phyloP scores from a whole-genome alignment of 164 flowering plant species.

The Platanus orientalis region DNA sequence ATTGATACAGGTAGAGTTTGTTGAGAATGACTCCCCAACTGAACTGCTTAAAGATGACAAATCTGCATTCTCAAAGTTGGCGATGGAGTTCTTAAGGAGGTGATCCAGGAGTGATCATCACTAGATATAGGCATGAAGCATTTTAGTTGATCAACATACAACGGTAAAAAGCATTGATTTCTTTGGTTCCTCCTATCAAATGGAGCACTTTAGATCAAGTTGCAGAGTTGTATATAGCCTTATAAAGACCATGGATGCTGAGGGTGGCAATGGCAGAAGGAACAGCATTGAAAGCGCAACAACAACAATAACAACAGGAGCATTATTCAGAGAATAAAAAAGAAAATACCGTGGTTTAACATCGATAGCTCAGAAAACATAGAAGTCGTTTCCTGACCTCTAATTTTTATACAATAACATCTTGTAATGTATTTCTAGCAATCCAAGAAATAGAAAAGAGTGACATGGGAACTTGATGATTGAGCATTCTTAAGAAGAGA shows the following conservation, averaged over 20 bases:
- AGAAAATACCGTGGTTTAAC: constrained; percentile 1
- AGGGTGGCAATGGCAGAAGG: neutral
- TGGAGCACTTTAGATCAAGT: neutral
- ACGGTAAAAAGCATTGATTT: neutral
- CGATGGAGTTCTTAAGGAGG: constrained; percentile 58
- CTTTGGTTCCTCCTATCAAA: neutral
- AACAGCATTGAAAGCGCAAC: neutral
- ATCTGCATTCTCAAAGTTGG: constrained; percentile 69
- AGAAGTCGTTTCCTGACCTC: neutral
- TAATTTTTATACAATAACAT: too few species aligned
- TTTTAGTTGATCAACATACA: neutral
- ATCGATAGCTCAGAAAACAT: neutral
- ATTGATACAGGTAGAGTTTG: constrained; percentile 51
- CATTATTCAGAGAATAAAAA: neutral
- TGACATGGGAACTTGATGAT: too few species aligned
- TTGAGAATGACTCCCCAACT: constrained; percentile 65
- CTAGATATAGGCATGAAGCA: neutral
- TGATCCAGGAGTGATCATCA: constrained; percentile 29
- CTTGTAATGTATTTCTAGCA: too few species aligned
- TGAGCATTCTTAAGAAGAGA: too few species aligned
- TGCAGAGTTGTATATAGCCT: neutral
- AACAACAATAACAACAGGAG: neutral
- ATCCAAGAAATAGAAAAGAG: too few species aligned
- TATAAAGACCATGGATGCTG: neutral
- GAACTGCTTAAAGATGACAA: constrained; percentile 39